Evolutionary conservation across 345 rosid species (phyloP).

Genomic region (Eucalyptus urophylla): DNA sequence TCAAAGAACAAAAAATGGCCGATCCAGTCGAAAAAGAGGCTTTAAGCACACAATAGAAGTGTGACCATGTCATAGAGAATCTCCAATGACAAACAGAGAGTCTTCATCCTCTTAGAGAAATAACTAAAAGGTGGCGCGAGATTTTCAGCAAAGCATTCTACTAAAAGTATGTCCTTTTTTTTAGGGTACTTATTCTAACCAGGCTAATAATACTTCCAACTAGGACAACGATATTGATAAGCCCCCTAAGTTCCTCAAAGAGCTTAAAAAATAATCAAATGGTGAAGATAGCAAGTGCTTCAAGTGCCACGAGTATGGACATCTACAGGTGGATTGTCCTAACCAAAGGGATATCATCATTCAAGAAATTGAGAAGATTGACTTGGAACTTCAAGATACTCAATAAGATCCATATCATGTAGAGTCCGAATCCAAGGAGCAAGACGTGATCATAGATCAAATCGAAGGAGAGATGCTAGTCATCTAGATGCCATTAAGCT

Average conservation of each 20-base stretch:
- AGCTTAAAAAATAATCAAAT: background rate
- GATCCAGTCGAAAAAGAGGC: background rate
- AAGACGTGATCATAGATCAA: background rate
- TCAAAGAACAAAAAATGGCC: background rate
- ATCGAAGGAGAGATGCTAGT: background rate
- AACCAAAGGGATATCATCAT: background rate
- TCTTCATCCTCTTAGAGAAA: background rate
- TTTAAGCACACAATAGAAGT: background rate
- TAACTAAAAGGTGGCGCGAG: background rate
- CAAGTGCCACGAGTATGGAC: background rate
- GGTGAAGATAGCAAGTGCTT: background rate
- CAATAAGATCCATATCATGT: background rate
- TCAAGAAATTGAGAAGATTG: background rate
- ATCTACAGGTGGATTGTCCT: too few species aligned
- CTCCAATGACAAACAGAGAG: background rate
- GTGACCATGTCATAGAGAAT: background rate
- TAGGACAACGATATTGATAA: background rate
- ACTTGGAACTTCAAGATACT: background rate
- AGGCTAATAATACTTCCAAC: background rate
- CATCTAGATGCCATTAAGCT: background rate
- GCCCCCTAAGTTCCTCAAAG: background rate
- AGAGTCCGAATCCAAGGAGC: background rate
- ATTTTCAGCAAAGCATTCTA: background rate
- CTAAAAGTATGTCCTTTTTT: background rate
- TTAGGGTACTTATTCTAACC: too few species aligned